Evolutionary conservation across 2,329 filamentous ascomycete genomes (phyloP).

Genomic region (Polychaeton citri): DNA sequence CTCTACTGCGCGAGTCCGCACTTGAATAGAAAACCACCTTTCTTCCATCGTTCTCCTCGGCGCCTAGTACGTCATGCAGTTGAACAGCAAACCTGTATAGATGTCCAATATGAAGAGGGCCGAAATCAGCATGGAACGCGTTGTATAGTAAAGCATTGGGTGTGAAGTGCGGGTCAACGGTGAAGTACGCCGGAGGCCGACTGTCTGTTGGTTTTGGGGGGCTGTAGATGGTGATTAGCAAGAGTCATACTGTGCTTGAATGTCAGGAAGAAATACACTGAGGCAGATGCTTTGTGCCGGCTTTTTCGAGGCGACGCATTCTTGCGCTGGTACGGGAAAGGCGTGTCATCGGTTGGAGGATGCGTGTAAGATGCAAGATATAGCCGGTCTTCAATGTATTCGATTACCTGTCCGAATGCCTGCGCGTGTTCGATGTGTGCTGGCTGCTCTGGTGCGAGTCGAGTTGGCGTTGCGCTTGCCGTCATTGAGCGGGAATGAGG

Average conservation of each 20-base stretch:
- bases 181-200: slow-evolving; percentile 78
- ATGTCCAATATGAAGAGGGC: slow-evolving; percentile 92
- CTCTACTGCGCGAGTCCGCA: slow-evolving; percentile 81
- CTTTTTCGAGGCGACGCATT: slow-evolving; percentile 61
- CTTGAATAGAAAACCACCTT: slow-evolving; percentile 94
- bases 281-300: slow-evolving; percentile 46
- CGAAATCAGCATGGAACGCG: slow-evolving; percentile 96
- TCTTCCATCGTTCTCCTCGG: slow-evolving; percentile 76
- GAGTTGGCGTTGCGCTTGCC: background rate
- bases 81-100: slow-evolving; percentile 92
- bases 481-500: background rate
- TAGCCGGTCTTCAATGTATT: slow-evolving; percentile 88
- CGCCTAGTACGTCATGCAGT: slow-evolving; percentile 87
- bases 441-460: background rate
- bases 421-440: background rate
- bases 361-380: slow-evolving; percentile 89
- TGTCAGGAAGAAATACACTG: background rate
- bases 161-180: slow-evolving; percentile 55
- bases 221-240: slow-evolving; percentile 11
- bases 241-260: background rate
- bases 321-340: slow-evolving; percentile 65
- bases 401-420: slow-evolving; percentile 69
- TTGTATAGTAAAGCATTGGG: slow-evolving; percentile 68
- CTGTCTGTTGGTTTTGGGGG: slow-evolving; percentile 37
- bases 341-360: slow-evolving; percentile 64